These are phyloP conservation scores for Dissophora globulifera DNA, from an alignment of 192 early-diverging fungal species.

Conservation along the genomic window DNA sequence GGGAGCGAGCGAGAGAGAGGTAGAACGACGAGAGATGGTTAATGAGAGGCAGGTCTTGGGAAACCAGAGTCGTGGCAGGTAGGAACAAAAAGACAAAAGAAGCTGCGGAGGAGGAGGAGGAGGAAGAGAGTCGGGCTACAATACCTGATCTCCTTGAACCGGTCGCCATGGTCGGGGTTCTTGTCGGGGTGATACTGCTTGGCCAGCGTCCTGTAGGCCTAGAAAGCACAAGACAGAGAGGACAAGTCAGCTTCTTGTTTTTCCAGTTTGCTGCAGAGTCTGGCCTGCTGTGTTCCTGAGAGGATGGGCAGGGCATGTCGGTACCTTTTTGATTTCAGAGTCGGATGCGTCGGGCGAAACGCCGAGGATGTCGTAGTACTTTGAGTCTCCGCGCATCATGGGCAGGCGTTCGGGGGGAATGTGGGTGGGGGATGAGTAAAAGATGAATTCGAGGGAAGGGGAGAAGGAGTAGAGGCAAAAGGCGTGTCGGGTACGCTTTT, in stretches of 20 bases:
- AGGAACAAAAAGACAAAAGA: neutral
- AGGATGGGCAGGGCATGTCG: no score
- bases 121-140: neutral
- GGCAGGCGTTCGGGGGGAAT: neutral
- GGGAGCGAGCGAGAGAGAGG: neutral
- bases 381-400: slow-evolving; percentile 49
- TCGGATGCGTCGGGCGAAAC: slow-evolving; percentile 58
- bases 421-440: neutral
- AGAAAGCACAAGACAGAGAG: no score
- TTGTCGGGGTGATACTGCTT: slow-evolving; percentile 89
- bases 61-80: no score
- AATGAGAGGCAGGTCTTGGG: no score
- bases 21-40: no score
- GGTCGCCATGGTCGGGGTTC: slow-evolving; percentile 72
- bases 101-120: neutral
- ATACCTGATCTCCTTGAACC: slow-evolving; percentile 89
- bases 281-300: neutral
- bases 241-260: no score
- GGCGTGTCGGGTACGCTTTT: neutral
- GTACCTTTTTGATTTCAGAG: slow-evolving; percentile 61
- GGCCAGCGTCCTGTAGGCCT: slow-evolving; percentile 71
- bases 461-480: neutral
- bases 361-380: slow-evolving; percentile 78
- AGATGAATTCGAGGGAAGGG: neutral
- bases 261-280: no score